Evolutionary conservation across 2,329 filamentous ascomycete genomes (phyloP), one percentile per base, ranked within the genome.

Genomic region (Paecilomyces sp.): DNA sequence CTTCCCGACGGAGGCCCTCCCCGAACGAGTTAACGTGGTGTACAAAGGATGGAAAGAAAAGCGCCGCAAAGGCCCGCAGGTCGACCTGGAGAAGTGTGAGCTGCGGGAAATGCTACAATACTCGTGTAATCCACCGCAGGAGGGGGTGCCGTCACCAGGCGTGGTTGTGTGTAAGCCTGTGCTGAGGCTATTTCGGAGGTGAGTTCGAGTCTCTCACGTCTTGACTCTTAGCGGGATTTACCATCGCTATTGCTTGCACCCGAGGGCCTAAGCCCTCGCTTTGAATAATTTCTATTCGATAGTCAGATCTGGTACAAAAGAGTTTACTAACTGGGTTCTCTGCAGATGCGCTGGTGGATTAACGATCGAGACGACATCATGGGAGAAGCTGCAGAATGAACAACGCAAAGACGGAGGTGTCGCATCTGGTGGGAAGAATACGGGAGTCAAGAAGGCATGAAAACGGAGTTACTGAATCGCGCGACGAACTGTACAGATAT

Each of bases 61-160:
- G 68, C 71, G 74, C 56, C 81, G 82, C 62, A 85, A 85, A 69
- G 76, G 78, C 53, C 67, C 68, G 28, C 73, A 78, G 15, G 73
- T 85, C 61, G 74, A 83, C 33, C 75, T 88, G 5, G 70, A 75
- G 58, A 74, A 83, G 56, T 88, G 85, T 70, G 72, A 79, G 59
- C 72, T 88, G 50, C 76, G 83, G 64, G 83, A 87, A 69, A 72
- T 88, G 71, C 74, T 84, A 54, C 85, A 88, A 73, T 88, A 86
- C 68, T 80, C 80, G 28, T 88, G 86, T 72, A 80, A 85, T 67
- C 73, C 85, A 9, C 74, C 79, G 8, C 71, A 76, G 36, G 74
- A 77, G 57, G 71, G 69, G 53, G 72, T 77, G 34, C 74, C 72
- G 18, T 68, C 70, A 56, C 74, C 77, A 2, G 72, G 75, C 2